Evolutionary conservation across 2,329 filamentous ascomycete species (phyloP), one percentile per base, ranked within the genome.

Genomic region (Fusarium haematococcum): DNA sequence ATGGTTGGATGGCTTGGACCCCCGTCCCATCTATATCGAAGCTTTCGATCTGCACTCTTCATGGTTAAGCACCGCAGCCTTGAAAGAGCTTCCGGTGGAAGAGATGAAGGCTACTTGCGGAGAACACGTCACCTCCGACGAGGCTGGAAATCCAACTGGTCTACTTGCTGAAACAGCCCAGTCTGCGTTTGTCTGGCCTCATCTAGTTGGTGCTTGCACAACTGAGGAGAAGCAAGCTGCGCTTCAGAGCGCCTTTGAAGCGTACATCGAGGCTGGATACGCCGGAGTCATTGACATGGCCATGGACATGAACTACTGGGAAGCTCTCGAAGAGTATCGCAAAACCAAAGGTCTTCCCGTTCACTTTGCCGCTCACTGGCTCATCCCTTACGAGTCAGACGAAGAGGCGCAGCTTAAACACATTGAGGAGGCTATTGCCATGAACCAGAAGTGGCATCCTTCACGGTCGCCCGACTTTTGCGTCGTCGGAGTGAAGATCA

Each of bases 401-500:
- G 79, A 79, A 3, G 41, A 57, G 5, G 80, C 82, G 1, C 75
- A 86, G 13, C 74, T 75, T 27, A 84, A 87, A 69, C 77, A 84
- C 63, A 83, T 88, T 3, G 82, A 86, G 50, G 82, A 84, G 13
- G 86, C 85, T 1, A 84, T 86, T 57, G 83, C 84, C 43, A 79
- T 88, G 23, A 79, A 81, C 39, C 23, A 41, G 0, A 75, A 77
- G 41, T 81, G 76, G 52, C 79, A 81, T 60, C 73, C 70, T 3
- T 69, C 74, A 1, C 75, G 69, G 0, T 79, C 74, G 0, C 79
- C 80, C 0, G 79, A 81, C 1, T 78, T 79, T 78, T 83, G 30
- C 20, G 79, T 93, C 10, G 87, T 90, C 0, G 91, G 91, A 6
- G 87, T 92, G 79, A 93, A 93, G 77, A 80, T 92, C 25, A 91